Conservation (phyloP, 2,329 filamentous ascomycete species). For the Xylogone sp. region DNA sequence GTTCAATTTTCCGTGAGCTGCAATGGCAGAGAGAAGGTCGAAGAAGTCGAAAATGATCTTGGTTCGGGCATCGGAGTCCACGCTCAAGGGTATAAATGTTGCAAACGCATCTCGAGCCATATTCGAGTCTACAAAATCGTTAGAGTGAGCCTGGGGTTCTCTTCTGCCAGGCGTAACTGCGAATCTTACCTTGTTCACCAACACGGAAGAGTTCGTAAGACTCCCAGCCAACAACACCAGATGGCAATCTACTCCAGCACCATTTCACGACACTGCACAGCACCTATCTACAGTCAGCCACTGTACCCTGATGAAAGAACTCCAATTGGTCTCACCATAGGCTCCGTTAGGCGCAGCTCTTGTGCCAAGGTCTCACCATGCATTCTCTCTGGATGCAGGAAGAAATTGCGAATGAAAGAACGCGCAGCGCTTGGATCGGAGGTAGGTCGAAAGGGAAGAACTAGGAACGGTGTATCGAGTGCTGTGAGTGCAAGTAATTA, state of each 20-base stretch:
- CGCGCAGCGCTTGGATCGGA: constrained; percentile 89
- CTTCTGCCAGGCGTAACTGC: background rate
- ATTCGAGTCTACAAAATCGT: constrained; percentile 65
- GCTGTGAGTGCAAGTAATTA: constrained; percentile 46
- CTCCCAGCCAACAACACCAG: constrained; percentile 94
- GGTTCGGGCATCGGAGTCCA: constrained; percentile 79
- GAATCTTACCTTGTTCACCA: constrained; percentile 74
- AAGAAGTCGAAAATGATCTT: constrained; percentile 97
- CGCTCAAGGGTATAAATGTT: constrained; percentile 92
- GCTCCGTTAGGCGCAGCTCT: constrained; percentile 88
- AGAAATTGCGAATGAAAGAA: constrained; percentile 90
- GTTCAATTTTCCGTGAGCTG: constrained; percentile 89
- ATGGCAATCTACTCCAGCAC: constrained; percentile 92
- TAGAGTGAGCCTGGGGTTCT: background rate
- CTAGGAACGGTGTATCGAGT: constrained; percentile 85
- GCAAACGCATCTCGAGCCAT: constrained; percentile 91
- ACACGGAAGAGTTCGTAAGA: constrained; percentile 94
- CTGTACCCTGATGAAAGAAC: constrained; percentile 9
- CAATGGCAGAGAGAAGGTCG: constrained; percentile 84
- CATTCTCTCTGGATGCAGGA: constrained; percentile 63
- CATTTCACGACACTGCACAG: constrained; percentile 94
- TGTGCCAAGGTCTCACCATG: constrained; percentile 71
- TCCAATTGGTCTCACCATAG: constrained; percentile 64
- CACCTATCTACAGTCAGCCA: constrained; percentile 53
- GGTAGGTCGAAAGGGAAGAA: constrained; percentile 89